Conservation (phyloP, 192 early-diverging fungal genomes). For the Rhizoclosmatium globosum region DNA sequence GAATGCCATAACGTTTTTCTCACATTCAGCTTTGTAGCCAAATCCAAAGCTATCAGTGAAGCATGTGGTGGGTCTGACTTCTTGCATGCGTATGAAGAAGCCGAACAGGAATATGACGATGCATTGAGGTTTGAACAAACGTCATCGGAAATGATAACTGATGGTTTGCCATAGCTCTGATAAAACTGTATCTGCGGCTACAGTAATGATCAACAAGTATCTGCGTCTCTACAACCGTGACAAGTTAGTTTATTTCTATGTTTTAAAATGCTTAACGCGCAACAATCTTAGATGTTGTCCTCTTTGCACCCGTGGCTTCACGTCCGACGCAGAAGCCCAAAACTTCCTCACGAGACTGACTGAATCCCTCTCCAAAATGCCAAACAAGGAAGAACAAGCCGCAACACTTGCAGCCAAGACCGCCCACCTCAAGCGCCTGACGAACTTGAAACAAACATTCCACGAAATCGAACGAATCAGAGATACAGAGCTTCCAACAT, state of each 20-base stretch:
- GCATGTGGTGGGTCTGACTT: constrained; percentile 40
- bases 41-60: constrained; percentile 29
- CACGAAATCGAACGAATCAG: constrained; percentile 55
- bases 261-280: constrained; percentile 4
- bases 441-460: constrained; percentile 49
- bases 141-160: not conserved
- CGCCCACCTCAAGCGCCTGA: constrained; percentile 35
- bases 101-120: constrained; percentile 46
- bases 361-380: constrained; percentile 43
- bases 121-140: constrained; percentile 39
- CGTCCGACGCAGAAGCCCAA: constrained; percentile 53
- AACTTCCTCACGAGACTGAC: constrained; percentile 50
- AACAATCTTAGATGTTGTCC: constrained; percentile 70
- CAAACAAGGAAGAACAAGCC: constrained; percentile 39
- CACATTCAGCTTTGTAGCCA: not conserved
- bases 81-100: constrained; percentile 37
- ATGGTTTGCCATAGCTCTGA: constrained; percentile 11
- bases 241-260: constrained; percentile 8
- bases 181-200: constrained; percentile 14
- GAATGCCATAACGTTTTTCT: not conserved
- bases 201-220: constrained; percentile 32
- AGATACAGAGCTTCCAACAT: constrained; percentile 55
- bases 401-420: constrained; percentile 20
- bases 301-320: constrained; percentile 82
- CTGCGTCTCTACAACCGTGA: constrained; percentile 22